Base-by-base conservation (phyloP, 495 filamentous ascomycete genomes). In the Neurospora sp. region DNA sequence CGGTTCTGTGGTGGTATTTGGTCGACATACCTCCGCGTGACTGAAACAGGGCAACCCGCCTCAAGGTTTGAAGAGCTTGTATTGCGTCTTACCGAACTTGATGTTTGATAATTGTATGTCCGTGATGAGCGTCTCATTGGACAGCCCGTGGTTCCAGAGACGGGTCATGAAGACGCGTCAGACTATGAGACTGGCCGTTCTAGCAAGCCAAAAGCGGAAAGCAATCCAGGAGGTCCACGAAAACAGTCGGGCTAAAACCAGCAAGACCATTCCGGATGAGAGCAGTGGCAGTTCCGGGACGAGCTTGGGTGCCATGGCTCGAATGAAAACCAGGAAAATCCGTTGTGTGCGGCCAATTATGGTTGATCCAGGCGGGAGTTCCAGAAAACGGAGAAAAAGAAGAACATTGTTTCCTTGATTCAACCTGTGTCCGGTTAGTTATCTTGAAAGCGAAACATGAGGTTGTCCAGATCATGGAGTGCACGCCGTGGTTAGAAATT, bases 341-440 rank as follows among this genome's bases (percentile, higher is more conserved):
- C 54, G 54, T 18, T 35, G 54, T 66, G 31, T 66, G 54, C 14
- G 27, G 54, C 54, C 54, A 66, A 37, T 37, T 18, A 16, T 31
- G 23, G 54, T 66, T 66, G 54, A 66, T 31, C 54, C 54, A 66
- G 27, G 54, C 14, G 12, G 23, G 27, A 66, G 23, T 66, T 66
- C 27, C 54, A 66, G 27, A 1, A 66, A 35, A 62, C 23, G 35
- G 54, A 31, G 27, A 62, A 62, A 62, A 31, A 62, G 23, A 62
- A 62, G 54, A 62, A 16, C 54, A 12, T 8, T 62, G 54, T 62
- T 62, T 62, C 27, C 6, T 66, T 31, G 54, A 66, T 39, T 37
- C 72, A 75, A 59, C 46, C 78, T 79, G 77, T 48, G 71, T 46
- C 41, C 35, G 71, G 80, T 81, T 73, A 81, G 80, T 79, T 42